These are phyloP conservation scores for Citrus sinensis DNA, from an alignment of 345 rosid species.

Conservation along the genomic window DNA sequence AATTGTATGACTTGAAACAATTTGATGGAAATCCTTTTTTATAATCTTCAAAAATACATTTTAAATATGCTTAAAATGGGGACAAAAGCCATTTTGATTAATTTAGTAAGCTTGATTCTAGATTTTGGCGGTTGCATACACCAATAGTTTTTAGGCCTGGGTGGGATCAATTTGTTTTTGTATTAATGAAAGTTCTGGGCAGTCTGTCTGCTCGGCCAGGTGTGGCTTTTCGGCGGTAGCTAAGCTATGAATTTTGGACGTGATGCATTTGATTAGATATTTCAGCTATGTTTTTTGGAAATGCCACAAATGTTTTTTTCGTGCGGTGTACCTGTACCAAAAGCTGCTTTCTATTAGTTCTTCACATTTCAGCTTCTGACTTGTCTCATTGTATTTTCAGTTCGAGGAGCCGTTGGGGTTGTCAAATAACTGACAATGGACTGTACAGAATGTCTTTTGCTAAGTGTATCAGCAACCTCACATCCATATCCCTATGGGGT, in stretches of 20 bases:
- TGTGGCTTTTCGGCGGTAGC: background rate
- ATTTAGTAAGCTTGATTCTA: too few species aligned
- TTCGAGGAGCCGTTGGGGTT: slow-evolving; percentile 89
- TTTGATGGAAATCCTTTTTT: slow-evolving; percentile 4
- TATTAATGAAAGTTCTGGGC: background rate
- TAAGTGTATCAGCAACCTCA: slow-evolving; percentile 67
- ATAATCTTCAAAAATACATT: background rate
- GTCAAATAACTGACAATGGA: slow-evolving; percentile 84
- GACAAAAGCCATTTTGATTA: too few species aligned
- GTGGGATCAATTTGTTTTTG: background rate
- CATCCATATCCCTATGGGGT: slow-evolving; percentile 83
- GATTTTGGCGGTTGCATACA: too few species aligned
- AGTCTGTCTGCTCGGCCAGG: background rate
- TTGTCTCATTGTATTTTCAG: slow-evolving; percentile 34
- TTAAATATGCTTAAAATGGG: background rate
- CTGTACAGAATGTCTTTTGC: slow-evolving; percentile 59
- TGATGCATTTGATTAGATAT: background rate
- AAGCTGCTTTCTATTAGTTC: background rate
- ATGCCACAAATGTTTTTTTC: background rate
- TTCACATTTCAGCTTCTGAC: background rate
- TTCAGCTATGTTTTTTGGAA: background rate
- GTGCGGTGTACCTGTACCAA: background rate
- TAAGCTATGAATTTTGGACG: background rate
- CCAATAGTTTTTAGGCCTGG: background rate
- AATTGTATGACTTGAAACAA: background rate